Evolutionary conservation across 2,329 filamentous ascomycete species (phyloP), one percentile per base, ranked within the genome.

Genomic region (Phyllachora maydis): DNA sequence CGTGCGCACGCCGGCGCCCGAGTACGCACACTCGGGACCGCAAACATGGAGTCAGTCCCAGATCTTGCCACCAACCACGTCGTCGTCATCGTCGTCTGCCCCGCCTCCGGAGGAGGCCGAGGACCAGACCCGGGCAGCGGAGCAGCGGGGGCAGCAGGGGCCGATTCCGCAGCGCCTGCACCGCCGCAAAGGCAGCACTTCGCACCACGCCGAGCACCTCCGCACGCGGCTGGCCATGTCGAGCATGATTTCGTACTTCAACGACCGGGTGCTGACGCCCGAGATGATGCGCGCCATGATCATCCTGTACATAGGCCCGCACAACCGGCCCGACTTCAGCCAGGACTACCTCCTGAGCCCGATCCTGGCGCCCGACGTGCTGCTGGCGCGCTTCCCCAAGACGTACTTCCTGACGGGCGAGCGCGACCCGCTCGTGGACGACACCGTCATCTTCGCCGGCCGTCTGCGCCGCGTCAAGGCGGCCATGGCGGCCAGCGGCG

Each of bases 211-310:
- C 1, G 50, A 62, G 29, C 61, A 63, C 2, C 51, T 92, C 30
- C 70, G 65, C 35, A 95, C 88, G 1, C 69, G 83, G n/a, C 63
- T 98, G 7, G 83, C 85, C 10, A 91, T 85, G 42, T 83, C 81
- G 0, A 85, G 74, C n/a, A 91, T 92, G 68, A 90, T 98, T 17
- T 93, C 85, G 0, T 95, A 95, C 49, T 91, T 93, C 46, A 88
- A 91, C 44, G 88, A 98, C 45, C 74, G 88, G 14, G 77, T 98
- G 14, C 59, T 98, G 9, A 85, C 81, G 0, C 85, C 88, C 0
- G 88, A 98, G 47, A 92, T 95, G 81, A 93, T 95, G 75, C 76
- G 88, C 16, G 81, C 83, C 32, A 95, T 98, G 83, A 92, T 98
- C 33, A 91, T 98, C 33, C 59, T 98, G 4, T 98, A 98, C 44